A percentile compares a stretch with the other conserved stretches of the same genome.
phyloP scores from a whole-genome alignment of 768 basidiomycete species.

The Gelatoporia subvermispora region DNA sequence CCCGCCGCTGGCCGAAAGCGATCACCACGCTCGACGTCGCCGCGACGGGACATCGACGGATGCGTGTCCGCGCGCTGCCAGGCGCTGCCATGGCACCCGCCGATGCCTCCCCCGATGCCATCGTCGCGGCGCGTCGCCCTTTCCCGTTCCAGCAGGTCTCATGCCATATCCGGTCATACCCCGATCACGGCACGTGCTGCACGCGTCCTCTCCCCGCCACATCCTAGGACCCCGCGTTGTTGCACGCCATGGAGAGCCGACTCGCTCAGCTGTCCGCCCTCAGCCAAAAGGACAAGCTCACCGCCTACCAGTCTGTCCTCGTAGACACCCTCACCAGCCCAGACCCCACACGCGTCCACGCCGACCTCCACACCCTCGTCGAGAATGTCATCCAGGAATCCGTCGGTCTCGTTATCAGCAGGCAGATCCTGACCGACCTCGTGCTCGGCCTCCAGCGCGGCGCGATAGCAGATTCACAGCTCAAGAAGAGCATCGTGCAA shows the following conservation, averaged over 20 bases:
- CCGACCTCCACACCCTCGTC: constrained; percentile 67
- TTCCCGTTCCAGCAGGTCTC: too few relatives aligned
- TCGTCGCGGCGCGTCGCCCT: constrained; percentile 2
- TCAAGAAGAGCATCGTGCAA: constrained; percentile 70
- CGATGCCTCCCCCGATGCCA: constrained; percentile 1
- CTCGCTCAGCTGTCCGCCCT: constrained; percentile 59
- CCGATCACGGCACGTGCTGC: too few relatives aligned
- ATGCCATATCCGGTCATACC: too few relatives aligned
- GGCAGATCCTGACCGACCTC: constrained; percentile 83
- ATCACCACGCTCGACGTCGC: too few relatives aligned
- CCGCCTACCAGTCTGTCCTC: constrained; percentile 67
- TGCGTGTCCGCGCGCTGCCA: too few relatives aligned
- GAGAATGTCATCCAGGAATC: constrained; percentile 78
- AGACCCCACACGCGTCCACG: constrained; percentile 38
- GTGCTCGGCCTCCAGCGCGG: constrained; percentile 63
- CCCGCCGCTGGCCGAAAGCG: too few relatives aligned
- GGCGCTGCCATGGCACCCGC: constrained; percentile 14
- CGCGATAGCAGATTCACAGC: constrained; percentile 45
- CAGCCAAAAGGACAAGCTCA: constrained; percentile 80
- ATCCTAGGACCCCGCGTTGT: too few relatives aligned
- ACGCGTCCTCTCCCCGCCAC: too few relatives aligned
- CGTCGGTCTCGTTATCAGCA: constrained; percentile 81
- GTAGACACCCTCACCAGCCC: constrained; percentile 56
- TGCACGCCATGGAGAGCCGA: constrained; percentile 53
- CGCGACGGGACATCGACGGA: too few relatives aligned